Base-by-base conservation (phyloP, 2,329 filamentous ascomycete species). In the Fusarium sambucinum region DNA sequence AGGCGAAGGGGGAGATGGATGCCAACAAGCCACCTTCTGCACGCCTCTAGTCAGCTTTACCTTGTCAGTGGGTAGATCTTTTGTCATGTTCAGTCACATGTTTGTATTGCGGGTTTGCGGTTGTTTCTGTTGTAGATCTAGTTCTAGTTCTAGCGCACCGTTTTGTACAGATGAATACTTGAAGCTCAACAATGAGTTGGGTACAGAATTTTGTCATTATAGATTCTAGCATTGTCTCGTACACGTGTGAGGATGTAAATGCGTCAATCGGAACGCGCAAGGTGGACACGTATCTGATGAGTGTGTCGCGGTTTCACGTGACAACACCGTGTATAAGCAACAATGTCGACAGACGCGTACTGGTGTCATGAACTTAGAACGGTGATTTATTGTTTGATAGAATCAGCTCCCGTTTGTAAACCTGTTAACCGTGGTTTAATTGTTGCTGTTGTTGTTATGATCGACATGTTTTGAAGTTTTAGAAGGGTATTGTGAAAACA, bases 1-100 rank as follows among this genome's bases (percentile, higher is more conserved):
- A 52, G 44, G 66, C 64, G 16, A 68, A 68, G 52, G 27, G 30
- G 16, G 64, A 68, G 2, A 16, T 68, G 19, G 32, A 56, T 5
- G 40, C 53, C 16, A 51, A 47, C 11, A 33, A 41, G 11, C 14
- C 40, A 12, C 61, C 45, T 6, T 2, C 45, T 6, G 33, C 61
- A 13, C 53, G 59, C 0, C 61, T 64, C 5, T 64, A 47, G 16
- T 5, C 17, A 23, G 5, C 0, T 6, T 32, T 4, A 10, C 5
- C 17, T 2, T 2, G 21, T 19, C 3, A 21, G 6, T 12, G 2
- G 16, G 17, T 2, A 53, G 19, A 11, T 17, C 8, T 12, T 3
- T 33, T 9, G 14, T 2, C 10, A 25, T 21, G 11, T 6, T 25
- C 5, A 4, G 23, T 3, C 17, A n/a, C 6, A 14, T 27, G 11